phyloP scores from a whole-genome alignment of 1,284 basidiomycete genomes.

The Ustilago esculenta region DNA sequence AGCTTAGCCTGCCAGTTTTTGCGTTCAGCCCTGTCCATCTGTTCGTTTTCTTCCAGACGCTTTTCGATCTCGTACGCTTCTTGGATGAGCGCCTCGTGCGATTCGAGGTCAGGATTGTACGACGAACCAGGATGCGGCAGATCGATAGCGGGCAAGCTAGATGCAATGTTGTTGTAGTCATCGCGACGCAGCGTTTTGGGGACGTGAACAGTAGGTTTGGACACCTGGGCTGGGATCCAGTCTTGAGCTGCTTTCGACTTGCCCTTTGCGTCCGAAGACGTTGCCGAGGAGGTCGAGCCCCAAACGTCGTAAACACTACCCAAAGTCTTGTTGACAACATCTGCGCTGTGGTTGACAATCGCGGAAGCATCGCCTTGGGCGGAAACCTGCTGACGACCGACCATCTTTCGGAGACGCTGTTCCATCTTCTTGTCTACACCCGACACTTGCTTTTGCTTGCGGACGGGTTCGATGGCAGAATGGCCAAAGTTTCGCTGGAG shows the following conservation, averaged over 20 bases:
- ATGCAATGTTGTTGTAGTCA: constrained; percentile 29
- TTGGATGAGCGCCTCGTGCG: constrained; percentile 80
- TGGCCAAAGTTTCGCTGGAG: constrained; percentile 80
- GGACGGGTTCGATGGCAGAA: constrained; percentile 73
- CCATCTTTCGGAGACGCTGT: constrained; percentile 38
- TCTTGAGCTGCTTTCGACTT: constrained; percentile 20
- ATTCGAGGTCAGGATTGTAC: constrained; percentile 87
- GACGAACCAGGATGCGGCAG: constrained; percentile 86
- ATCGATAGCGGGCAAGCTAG: constrained; percentile 73
- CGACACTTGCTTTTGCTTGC: constrained; percentile 21
- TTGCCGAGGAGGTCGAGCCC: constrained; percentile 3
- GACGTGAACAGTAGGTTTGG: constrained; percentile 19
- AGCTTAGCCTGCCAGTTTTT: constrained; percentile 27
- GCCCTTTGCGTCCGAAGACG: constrained; percentile 19
- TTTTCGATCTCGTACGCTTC: constrained; percentile 77
- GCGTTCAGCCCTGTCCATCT: constrained; percentile 53
- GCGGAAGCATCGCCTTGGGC: constrained; percentile 22
- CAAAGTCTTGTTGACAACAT: constrained; percentile 30
- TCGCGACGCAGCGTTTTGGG: constrained; percentile 36
- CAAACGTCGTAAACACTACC: constrained; percentile 40
- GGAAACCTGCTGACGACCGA: constrained; percentile 23
- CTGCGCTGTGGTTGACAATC: constrained; percentile 10
- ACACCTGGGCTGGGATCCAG: constrained; percentile 13
- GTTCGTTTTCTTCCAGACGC: constrained; percentile 73
- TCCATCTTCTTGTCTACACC: constrained; percentile 53